Conservation (phyloP, 495 filamentous ascomycete species). For the Penicillium steckii region DNA sequence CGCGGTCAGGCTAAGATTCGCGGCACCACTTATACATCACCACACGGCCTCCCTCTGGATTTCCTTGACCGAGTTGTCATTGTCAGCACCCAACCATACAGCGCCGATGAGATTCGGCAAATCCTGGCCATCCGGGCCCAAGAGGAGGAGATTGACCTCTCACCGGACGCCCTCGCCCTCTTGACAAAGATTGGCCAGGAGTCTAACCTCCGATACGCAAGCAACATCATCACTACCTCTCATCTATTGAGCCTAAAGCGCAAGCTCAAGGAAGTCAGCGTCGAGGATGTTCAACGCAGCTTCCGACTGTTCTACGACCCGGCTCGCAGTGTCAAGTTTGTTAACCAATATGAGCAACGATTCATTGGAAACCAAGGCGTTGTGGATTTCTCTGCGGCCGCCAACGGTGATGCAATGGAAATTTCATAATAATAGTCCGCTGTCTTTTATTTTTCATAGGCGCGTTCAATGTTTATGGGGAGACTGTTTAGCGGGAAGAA, state of each 20-base stretch:
- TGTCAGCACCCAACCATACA: constrained; percentile 92
- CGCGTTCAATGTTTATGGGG: constrained; percentile 22
- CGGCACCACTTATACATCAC: constrained; percentile 86
- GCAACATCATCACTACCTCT: constrained; percentile 93
- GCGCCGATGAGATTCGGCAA: constrained; percentile 78
- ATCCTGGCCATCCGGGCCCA: constrained; percentile 88
- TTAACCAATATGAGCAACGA: constrained; percentile 83
- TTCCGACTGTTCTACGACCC: constrained; percentile 94
- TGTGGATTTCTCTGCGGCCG: constrained; percentile 66
- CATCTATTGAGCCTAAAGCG: constrained; percentile 79
- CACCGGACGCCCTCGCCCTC: constrained; percentile 82
- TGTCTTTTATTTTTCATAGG: constrained; percentile 25
- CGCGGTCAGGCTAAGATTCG: constrained; percentile 88
- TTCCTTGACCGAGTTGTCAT: constrained; percentile 96
- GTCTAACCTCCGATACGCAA: constrained; percentile 86
- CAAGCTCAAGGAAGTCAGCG: constrained; percentile 72
- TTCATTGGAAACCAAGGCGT: constrained; percentile 85
- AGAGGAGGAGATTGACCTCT: constrained; percentile 92
- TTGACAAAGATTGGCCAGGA: constrained; percentile 95
- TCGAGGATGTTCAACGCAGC: constrained; percentile 88
- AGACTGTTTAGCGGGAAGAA: constrained; percentile 18
- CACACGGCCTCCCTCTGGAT: constrained; percentile 91
- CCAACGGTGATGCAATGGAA: constrained; percentile 84
- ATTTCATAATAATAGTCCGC: constrained; percentile 51
- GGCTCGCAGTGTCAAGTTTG: constrained; percentile 81